These are phyloP conservation scores for Inonotus hispidus DNA, from an alignment of 1,284 basidiomycete genomes.

Conservation along the genomic window DNA sequence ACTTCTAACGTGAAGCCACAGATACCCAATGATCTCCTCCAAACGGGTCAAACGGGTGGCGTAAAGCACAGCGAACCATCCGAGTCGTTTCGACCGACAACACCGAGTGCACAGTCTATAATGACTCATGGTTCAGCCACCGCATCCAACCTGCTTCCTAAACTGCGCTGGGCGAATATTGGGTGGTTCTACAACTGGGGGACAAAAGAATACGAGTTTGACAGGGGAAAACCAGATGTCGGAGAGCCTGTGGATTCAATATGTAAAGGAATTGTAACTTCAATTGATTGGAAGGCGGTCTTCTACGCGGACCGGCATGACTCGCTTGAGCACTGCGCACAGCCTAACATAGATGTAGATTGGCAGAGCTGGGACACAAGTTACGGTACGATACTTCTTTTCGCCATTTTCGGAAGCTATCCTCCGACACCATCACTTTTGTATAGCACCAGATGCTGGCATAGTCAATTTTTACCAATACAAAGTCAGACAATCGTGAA, in stretches of 20 bases:
- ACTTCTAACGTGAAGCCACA: constrained; percentile 66
- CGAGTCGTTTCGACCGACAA: constrained; percentile 48
- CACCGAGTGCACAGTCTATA: constrained; percentile 48
- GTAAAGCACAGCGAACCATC: constrained; percentile 32
- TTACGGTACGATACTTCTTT: constrained; percentile 51
- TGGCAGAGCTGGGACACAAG: constrained; percentile 70
- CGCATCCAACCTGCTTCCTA: constrained; percentile 53
- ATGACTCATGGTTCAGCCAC: constrained; percentile 40
- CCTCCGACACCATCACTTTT: constrained; percentile 1
- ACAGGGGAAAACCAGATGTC: constrained; percentile 57
- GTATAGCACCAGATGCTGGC: constrained; percentile 80
- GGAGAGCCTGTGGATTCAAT: constrained; percentile 47
- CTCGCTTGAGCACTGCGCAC: constrained; percentile 17
- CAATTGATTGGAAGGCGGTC: constrained; percentile 65
- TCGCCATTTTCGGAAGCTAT: background rate
- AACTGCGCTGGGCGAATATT: constrained; percentile 88
- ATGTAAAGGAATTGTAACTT: constrained; percentile 57
- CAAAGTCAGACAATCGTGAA: constrained; percentile 35
- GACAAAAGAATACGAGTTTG: constrained; percentile 86
- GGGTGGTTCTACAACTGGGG: constrained; percentile 94
- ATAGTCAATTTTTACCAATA: constrained; percentile 91
- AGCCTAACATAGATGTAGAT: constrained; percentile 50
- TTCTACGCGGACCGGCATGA: constrained; percentile 31
- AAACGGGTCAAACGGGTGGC: no score
- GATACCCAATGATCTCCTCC: constrained; percentile 46